Percentiles rank a stretch among this genome's conserved stretches.
Evolutionary conservation across 73 alveolate species (phyloP).

Genomic region (Paramecium biaurelia): DNA sequence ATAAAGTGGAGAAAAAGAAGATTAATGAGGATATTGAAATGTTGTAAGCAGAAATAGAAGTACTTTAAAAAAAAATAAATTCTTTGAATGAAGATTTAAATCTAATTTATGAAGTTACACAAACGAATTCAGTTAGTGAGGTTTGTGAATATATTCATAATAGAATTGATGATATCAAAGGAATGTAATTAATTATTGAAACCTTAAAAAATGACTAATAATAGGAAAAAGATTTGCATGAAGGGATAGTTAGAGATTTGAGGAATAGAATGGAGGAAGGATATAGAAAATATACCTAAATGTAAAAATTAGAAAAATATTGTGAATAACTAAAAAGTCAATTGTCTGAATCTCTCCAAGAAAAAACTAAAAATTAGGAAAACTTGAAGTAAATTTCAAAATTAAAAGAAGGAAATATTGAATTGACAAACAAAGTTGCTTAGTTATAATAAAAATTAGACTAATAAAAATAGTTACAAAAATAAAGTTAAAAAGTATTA

Average conservation of each 20-base stretch:
- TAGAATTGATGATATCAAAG: background rate
- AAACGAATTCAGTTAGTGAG: background rate
- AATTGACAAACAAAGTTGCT: background rate
- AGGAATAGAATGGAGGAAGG: background rate
- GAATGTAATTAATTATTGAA: background rate
- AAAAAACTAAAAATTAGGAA: background rate
- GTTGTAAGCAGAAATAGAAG: background rate
- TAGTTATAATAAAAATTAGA: background rate
- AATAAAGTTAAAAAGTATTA: background rate
- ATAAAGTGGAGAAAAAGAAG: background rate
- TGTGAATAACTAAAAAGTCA: background rate
- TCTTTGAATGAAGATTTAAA: constrained; percentile 6
- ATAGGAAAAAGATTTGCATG: constrained; percentile 12
- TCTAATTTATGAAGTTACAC: background rate
- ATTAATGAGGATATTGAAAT: background rate
- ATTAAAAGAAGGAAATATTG: background rate
- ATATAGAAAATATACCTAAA: background rate
- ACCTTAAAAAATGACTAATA: background rate
- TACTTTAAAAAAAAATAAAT: background rate
- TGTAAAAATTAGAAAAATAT: background rate
- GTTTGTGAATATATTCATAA: background rate
- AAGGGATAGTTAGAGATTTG: constrained; percentile 2
- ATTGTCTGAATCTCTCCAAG: background rate
- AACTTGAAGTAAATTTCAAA: background rate
- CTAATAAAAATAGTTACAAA: background rate